Percentiles rank a stretch among this genome's conserved stretches.
Evolutionary conservation across 495 filamentous ascomycete species (phyloP).

Genomic region (Penicillium dipodomyicola): DNA sequence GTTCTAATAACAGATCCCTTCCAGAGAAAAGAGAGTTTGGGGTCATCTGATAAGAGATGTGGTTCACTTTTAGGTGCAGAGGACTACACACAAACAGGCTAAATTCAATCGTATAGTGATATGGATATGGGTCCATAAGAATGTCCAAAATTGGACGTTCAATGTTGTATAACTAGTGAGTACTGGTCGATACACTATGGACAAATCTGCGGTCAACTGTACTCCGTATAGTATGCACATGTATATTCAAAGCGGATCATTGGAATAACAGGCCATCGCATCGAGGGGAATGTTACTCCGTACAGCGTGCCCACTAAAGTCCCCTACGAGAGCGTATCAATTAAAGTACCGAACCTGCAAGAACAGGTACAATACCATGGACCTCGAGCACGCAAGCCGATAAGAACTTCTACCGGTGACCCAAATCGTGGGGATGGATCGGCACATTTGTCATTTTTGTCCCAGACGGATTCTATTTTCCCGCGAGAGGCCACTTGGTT

Average conservation of each 20-base stretch:
- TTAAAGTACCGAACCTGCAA: not conserved
- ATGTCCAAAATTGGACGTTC: not conserved
- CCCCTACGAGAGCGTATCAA: not conserved
- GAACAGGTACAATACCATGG: conserved; percentile 8
- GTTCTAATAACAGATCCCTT: conserved; percentile 4
- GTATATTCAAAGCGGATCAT: conserved; percentile 2
- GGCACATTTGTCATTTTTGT: conserved; percentile 43
- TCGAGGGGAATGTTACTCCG: not conserved
- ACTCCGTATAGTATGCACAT: conserved; percentile 3
- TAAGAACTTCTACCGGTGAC: conserved; percentile 33
- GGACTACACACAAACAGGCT: conserved; percentile 6
- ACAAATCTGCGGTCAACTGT: conserved; percentile 12
- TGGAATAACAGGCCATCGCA: not conserved
- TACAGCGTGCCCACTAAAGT: conserved; percentile 7
- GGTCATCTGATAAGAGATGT: conserved; percentile 11
- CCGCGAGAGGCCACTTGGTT: conserved; percentile 20
- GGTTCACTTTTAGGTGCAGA: conserved; percentile 4
- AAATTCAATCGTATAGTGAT: conserved; percentile 4
- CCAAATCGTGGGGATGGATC: conserved; percentile 42
- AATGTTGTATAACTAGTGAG: not conserved
- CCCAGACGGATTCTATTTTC: conserved; percentile 48
- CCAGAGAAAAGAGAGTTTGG: not conserved
- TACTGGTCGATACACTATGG: not conserved
- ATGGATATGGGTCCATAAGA: not conserved
- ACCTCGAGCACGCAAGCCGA: conserved; percentile 11